A percentile compares a stretch with the other conserved stretches of the same genome.
These are phyloP conservation scores for Fistulifera pelliculosa DNA, from an alignment of 108 stramenopile genomes.

Conservation along the genomic window DNA sequence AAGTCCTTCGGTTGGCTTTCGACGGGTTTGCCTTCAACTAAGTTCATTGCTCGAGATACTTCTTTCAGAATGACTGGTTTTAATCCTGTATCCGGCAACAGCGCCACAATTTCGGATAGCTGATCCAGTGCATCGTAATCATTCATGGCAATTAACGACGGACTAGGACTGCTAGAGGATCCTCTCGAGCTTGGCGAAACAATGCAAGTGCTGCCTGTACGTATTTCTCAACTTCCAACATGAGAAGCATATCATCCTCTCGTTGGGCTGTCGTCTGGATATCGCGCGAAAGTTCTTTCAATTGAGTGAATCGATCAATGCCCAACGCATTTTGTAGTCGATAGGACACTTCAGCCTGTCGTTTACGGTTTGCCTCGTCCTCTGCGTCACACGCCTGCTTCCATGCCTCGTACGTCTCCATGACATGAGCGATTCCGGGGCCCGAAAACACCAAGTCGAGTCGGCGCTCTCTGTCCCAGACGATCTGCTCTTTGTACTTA, in stretches of 20 bases:
- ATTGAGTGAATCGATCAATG: constrained; percentile 15
- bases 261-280: not conserved
- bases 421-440: constrained; percentile 51
- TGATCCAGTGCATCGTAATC: constrained; percentile 42
- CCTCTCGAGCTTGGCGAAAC: constrained; percentile 27
- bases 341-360: constrained; percentile 34
- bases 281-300: constrained; percentile 18
- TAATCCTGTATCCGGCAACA: constrained; percentile 34
- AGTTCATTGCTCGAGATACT: constrained; percentile 24
- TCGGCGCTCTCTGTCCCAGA: constrained; percentile 65
- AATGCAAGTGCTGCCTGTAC: constrained; percentile 27
- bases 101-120: constrained; percentile 57
- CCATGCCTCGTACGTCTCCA: constrained; percentile 72
- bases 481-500: constrained; percentile 64
- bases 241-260: not conserved
- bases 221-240: constrained; percentile 32
- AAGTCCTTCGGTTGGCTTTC: not conserved
- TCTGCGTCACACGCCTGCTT: constrained; percentile 38
- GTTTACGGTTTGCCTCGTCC: constrained; percentile 25
- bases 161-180: constrained; percentile 10
- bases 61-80: constrained; percentile 43
- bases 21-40: not conserved
- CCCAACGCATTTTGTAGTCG: constrained; percentile 38
- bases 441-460: constrained; percentile 65
- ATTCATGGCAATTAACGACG: constrained; percentile 15